Percentiles rank a stretch among this genome's conserved stretches.
phyloP scores from a whole-genome alignment of 164 flowering plant species.

The Malania oleifera region DNA sequence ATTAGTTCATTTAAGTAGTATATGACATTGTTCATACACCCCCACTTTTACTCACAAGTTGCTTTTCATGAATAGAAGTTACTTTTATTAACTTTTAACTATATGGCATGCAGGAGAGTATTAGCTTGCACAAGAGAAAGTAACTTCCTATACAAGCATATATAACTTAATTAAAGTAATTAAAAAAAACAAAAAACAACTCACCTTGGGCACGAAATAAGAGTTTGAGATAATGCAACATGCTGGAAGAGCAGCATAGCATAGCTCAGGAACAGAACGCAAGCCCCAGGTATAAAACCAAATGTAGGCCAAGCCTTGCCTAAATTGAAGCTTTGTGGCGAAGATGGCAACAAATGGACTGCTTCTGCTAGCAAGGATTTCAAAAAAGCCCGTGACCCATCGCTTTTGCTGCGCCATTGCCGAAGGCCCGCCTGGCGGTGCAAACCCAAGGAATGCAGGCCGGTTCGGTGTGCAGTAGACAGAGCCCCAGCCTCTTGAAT shows the following conservation, averaged over 20 bases:
- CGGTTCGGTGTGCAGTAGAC: not conserved
- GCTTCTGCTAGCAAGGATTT: not conserved
- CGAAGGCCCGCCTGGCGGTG: not conserved
- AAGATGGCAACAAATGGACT: not conserved
- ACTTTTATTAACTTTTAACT: too few species aligned
- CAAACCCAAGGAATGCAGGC: constrained; percentile 1
- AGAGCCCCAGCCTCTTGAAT: constrained; percentile 2
- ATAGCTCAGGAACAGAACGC: not conserved
- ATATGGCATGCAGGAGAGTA: too few species aligned
- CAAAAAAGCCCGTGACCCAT: not conserved
- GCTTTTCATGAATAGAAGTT: too few species aligned
- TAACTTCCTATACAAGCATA: too few species aligned
- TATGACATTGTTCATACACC: too few species aligned
- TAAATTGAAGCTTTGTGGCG: too few species aligned
- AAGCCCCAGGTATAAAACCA: not conserved
- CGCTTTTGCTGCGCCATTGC: not conserved
- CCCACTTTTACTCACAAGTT: too few species aligned
- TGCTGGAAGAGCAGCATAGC: not conserved
- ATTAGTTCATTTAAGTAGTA: too few species aligned
- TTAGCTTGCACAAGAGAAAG: too few species aligned
- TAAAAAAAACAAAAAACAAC: too few species aligned
- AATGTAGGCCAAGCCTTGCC: not conserved
- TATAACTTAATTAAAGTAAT: too few species aligned
- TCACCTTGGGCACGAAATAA: not conserved
- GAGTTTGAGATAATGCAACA: constrained; percentile 7